Conservation (phyloP, 257 asterid genomes). For the Penstemon eatonii region DNA sequence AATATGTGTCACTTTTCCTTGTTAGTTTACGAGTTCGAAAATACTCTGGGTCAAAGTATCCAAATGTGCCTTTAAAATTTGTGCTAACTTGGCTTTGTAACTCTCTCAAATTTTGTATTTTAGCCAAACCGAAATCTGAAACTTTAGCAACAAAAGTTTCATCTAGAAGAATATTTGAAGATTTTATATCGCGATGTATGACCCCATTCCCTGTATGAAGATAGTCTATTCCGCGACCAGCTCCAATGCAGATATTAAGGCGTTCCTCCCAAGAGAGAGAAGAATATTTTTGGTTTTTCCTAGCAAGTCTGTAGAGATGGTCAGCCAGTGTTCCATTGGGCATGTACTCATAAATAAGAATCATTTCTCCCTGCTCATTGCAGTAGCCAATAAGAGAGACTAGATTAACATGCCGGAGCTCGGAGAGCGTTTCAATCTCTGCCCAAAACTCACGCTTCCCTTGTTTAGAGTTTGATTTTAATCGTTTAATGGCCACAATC, state of each 20-base stretch:
- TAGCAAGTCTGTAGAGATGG: conserved; percentile 48
- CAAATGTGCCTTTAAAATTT: conserved; percentile 62
- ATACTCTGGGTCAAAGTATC: conserved; percentile 67
- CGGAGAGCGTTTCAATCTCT: conserved; percentile 58
- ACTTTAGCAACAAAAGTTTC: conserved; percentile 58
- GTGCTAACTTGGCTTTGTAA: conserved; percentile 48
- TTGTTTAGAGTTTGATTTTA: conserved; percentile 53
- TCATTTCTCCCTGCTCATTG: conserved; percentile 53
- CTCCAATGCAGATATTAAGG: conserved; percentile 62
- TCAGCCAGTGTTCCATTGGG: conserved; percentile 60
- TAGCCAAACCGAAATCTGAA: conserved; percentile 72
- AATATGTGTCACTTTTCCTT: conserved; percentile 54
- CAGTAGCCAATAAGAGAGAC: conserved; percentile 66
- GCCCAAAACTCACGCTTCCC: conserved; percentile 62
- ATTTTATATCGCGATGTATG: conserved; percentile 60
- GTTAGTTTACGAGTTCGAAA: conserved; percentile 50
- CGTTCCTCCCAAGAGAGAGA: conserved; percentile 58
- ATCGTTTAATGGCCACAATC: conserved; percentile 56
- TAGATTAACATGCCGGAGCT: conserved; percentile 57
- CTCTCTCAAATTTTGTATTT: conserved; percentile 39
- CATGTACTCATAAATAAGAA: conserved; percentile 57
- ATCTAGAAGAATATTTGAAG: conserved; percentile 61
- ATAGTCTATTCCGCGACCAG: conserved; percentile 59
- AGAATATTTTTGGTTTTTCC: conserved; percentile 22
- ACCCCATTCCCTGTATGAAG: conserved; percentile 54